Base-by-base conservation (phyloP, 495 filamentous ascomycete species). In the Lasiosphaeriaceae sp. region DNA sequence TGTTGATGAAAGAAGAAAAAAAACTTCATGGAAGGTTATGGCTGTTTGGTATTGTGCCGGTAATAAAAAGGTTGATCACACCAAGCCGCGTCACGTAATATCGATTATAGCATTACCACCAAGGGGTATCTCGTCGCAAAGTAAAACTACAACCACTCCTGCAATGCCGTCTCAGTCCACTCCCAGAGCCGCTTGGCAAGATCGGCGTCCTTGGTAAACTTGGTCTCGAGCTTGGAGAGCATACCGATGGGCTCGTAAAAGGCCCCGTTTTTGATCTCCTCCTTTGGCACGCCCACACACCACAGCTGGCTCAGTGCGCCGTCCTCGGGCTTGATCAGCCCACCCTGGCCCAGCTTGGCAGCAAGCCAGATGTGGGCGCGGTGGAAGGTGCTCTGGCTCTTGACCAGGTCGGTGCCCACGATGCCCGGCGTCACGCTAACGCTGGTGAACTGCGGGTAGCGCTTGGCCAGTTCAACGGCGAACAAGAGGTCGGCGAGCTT, bases 401-500 rank as follows among this genome's bases (percentile, higher is more conserved):
- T 45, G 8, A 29, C 35, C 23, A 90, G 60, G 1, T 80, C 73
- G 12, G 85, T 90, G 3, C 63, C 50, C 24, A 90, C 81, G 0
- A 83, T 61, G 6, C 90, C 89, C 0, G 90, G 90, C 52, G 91
- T 86, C 0, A 90, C 74, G 0, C 85, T 62, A 2, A 48, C 63
- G 11, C 75, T 77, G 0, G 71, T 77, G 7, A 66, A 29, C 45
- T 89, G 79, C 0, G 83, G 84, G 63, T 87, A 75, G 2, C 78
- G 77, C 16, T 70, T 69, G 0, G 83, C 83, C 14, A 92, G 73
- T 60, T 88, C 79, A 2, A 69, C 60, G 1, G 81, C 76, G 56
- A 81, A 86, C 2, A 90, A 71, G n/a, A 90, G 75, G 64, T 90
- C 90, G 7, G 86, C 83, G 1, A 90, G 78, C 72, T 92, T 92